These are phyloP conservation scores for Kazachstania viticola DNA, from an alignment of 805 yeast genomes.

Conservation along the genomic window DNA sequence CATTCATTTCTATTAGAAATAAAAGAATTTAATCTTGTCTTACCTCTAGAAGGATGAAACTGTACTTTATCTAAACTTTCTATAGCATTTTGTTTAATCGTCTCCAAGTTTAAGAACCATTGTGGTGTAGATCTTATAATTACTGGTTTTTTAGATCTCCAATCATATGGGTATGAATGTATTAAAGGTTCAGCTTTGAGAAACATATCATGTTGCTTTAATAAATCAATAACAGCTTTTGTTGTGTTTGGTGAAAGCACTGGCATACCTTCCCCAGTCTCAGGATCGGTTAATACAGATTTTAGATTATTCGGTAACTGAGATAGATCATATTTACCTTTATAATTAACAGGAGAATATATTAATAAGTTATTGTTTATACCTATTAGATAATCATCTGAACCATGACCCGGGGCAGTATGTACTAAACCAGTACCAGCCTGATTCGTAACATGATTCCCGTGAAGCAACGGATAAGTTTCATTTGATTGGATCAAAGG, in stretches of 20 bases:
- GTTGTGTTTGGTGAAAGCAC: conserved; percentile 53
- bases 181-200: conserved; percentile 38
- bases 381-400: conserved; percentile 78
- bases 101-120: conserved; percentile 85
- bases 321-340: conserved; percentile 52
- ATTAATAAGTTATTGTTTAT: conserved; percentile 42
- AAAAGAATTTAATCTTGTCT: conserved; percentile 59
- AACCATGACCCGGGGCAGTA: conserved; percentile 96
- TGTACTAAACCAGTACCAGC: conserved; percentile 96
- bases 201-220: conserved; percentile 34
- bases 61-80: conserved; percentile 48
- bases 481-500: conserved; percentile 36
- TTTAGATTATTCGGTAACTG: conserved; percentile 25
- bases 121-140: conserved; percentile 92
- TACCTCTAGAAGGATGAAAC: conserved; percentile 67
- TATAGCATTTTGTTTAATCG: conserved; percentile 53
- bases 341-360: conserved; percentile 67
- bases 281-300: conserved; percentile 8
- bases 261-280: conserved; percentile 32
- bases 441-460: conserved; percentile 64
- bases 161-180: conserved; percentile 93
- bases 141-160: conserved; percentile 95
- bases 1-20: conserved; percentile 76
- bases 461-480: conserved; percentile 50
- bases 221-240: conserved; percentile 30